Conservation (phyloP, 2,329 filamentous ascomycete genomes). For the Aspergillus felis region DNA sequence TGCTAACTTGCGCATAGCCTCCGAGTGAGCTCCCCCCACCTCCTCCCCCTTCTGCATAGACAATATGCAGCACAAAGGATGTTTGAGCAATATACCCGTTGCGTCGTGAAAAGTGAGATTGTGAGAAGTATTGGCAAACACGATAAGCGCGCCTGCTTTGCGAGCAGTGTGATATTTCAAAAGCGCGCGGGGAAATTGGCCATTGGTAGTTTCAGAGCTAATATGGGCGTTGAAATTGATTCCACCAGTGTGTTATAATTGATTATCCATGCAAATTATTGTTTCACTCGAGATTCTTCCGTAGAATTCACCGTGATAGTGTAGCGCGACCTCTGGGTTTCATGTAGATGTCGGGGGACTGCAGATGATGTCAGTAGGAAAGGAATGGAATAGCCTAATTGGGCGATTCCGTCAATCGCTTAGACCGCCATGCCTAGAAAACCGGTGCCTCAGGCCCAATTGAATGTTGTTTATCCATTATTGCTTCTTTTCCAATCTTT, state of each 20-base stretch:
- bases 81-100: not conserved
- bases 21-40: conserved; percentile 59
- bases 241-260: not conserved
- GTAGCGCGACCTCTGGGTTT: too few species aligned
- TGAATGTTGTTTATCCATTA: not conserved
- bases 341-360: not conserved
- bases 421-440: not conserved
- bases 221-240: not conserved
- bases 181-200: not conserved
- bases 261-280: not conserved
- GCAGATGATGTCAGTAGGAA: not conserved
- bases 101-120: not conserved
- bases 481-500: not conserved
- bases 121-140: not conserved
- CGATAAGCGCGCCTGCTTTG: too few species aligned
- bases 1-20: conserved; percentile 30
- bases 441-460: not conserved
- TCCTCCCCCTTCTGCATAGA: conserved; percentile 51
- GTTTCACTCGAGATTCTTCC: not conserved
- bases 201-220: not conserved
- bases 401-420: not conserved
- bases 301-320: too few species aligned
- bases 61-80: not conserved
- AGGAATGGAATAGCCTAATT: not conserved
- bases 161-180: too few species aligned